Conservation (phyloP, 257 asterid genomes). For the Jaltomata sinuosa region DNA sequence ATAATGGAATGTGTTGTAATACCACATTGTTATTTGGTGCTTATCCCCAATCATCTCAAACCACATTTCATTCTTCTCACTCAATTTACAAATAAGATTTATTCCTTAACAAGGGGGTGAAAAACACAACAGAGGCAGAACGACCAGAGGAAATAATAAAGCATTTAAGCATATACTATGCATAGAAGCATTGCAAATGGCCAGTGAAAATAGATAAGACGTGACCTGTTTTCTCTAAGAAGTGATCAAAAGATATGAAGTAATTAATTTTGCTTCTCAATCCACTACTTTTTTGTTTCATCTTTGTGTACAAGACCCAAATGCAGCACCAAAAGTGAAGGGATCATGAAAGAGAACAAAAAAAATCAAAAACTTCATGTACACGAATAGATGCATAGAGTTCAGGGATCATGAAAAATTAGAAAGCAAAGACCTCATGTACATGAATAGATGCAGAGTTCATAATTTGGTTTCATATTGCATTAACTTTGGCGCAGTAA, state of each 20-base stretch:
- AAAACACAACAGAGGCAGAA: not conserved
- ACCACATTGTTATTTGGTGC: not conserved
- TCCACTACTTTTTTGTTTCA: not conserved
- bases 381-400: not conserved
- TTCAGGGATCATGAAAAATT: not conserved
- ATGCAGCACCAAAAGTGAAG: not conserved
- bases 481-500: conserved; percentile 15
- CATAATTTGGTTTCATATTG: conserved; percentile 10
- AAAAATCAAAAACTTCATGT: not conserved
- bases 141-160: not conserved
- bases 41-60: not conserved
- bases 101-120: not conserved
- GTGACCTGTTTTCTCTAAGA: not conserved
- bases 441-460: not conserved
- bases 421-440: not conserved
- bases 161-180: not conserved
- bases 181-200: not conserved
- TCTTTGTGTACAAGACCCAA: not conserved
- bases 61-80: not conserved
- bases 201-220: not conserved
- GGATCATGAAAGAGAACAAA: not conserved
- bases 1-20: not conserved
- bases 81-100: not conserved
- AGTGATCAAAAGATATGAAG: not conserved
- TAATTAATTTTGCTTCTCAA: not conserved